phyloP scores from a whole-genome alignment of 78 protist genomes.

The Chrysochromulina tobinii region DNA sequence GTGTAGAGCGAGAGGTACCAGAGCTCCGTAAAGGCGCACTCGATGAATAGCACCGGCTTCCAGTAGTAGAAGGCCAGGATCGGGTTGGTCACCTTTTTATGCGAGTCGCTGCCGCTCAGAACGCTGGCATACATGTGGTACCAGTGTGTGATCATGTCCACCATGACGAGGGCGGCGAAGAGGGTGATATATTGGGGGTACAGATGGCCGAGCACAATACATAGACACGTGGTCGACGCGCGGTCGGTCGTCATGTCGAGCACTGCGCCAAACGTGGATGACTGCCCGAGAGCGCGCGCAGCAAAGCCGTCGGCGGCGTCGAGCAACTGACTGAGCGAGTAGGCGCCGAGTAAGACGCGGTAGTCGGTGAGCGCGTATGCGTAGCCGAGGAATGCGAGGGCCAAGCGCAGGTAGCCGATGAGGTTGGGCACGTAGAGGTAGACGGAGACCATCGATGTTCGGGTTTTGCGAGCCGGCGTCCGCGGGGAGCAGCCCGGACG shows the following conservation, averaged over 20 bases:
- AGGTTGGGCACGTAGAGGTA: constrained; percentile 47
- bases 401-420: constrained; percentile 48
- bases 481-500: no score
- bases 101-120: background rate
- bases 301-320: constrained; percentile 62
- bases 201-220: constrained; percentile 9
- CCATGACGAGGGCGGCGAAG: constrained; percentile 9
- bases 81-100: background rate
- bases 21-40: constrained; percentile 49
- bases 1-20: background rate
- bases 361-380: background rate
- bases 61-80: background rate
- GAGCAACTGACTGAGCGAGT: background rate
- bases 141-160: constrained; percentile 51
- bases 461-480: no score
- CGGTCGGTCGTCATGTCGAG: constrained; percentile 69
- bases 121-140: constrained; percentile 44
- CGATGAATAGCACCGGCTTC: background rate
- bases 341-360: background rate
- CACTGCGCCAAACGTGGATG: constrained; percentile 37
- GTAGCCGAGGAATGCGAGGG: background rate
- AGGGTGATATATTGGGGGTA: background rate
- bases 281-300: constrained; percentile 47
- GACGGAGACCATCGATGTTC: no score
- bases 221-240: constrained; percentile 25